These are phyloP conservation scores for Hansenula anomala DNA, from an alignment of 1,139 yeast species.

Conservation along the genomic window DNA sequence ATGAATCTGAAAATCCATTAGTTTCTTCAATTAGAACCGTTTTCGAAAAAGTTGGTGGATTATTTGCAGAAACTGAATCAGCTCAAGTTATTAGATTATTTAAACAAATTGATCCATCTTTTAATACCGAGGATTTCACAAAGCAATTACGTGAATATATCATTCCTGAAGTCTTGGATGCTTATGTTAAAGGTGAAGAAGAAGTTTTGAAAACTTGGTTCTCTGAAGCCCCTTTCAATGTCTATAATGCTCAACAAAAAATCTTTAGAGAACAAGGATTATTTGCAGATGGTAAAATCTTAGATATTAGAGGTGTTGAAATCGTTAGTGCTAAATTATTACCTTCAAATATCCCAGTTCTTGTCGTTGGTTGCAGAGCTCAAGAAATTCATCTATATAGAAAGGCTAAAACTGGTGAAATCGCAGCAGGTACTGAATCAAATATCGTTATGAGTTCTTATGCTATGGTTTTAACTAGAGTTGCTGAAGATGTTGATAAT, in stretches of 20 bases:
- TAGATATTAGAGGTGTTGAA: slow-evolving; percentile 95
- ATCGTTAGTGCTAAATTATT: slow-evolving; percentile 83
- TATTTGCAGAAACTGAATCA: slow-evolving; percentile 91
- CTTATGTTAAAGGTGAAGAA: slow-evolving; percentile 90
- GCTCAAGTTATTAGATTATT: slow-evolving; percentile 87
- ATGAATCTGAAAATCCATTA: slow-evolving; percentile 92
- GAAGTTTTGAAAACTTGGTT: slow-evolving; percentile 83
- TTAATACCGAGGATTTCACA: slow-evolving; percentile 75
- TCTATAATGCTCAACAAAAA: slow-evolving; percentile 91
- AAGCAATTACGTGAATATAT: slow-evolving; percentile 87
- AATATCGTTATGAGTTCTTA: slow-evolving; percentile 89
- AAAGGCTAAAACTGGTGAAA: slow-evolving; percentile 86
- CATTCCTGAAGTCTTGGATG: slow-evolving; percentile 93
- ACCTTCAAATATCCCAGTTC: slow-evolving; percentile 89
- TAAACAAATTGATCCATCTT: slow-evolving; percentile 85
- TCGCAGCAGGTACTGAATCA: slow-evolving; percentile 95
- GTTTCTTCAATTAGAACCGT: slow-evolving; percentile 78
- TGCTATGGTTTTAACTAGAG: slow-evolving; percentile 92
- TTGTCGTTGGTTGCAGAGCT: slow-evolving; percentile 93
- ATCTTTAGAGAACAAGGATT: slow-evolving; percentile 89
- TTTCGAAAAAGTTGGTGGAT: slow-evolving; percentile 72
- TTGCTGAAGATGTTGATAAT: slow-evolving; percentile 88
- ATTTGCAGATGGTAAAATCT: slow-evolving; percentile 84
- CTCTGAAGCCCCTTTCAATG: slow-evolving; percentile 94
- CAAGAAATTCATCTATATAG: slow-evolving; percentile 92